Conservation (phyloP, 306 rosid genomes). For the Malus fusca region DNA sequence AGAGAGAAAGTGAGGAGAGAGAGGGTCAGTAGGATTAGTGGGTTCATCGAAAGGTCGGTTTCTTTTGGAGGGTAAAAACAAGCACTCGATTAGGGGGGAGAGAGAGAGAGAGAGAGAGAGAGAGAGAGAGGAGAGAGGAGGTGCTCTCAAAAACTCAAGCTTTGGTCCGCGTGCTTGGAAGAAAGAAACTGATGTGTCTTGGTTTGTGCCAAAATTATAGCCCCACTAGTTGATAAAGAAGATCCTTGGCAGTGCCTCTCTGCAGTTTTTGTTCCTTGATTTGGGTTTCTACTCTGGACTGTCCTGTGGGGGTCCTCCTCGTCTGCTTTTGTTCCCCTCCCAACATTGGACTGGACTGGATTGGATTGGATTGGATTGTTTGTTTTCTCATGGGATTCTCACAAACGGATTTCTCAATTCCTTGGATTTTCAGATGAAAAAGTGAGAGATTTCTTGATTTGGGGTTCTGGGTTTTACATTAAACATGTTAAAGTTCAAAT, state of each 20-base stretch:
- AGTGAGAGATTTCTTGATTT: conserved; percentile 8
- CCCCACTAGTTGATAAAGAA: conserved; percentile 31
- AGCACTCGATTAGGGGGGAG: conserved; percentile 32
- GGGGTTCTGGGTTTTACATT: conserved; percentile 19
- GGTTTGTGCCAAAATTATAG: conserved; percentile 21
- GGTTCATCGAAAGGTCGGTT: conserved; percentile 77
- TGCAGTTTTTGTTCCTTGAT: conserved; percentile 67
- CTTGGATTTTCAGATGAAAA: conserved; percentile 8
- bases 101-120: background rate
- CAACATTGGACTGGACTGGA: background rate
- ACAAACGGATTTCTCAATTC: background rate
- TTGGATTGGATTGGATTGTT: conserved; percentile 29
- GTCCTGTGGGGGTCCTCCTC: background rate
- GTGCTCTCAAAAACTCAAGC: conserved; percentile 30
- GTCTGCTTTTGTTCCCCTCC: conserved; percentile 27
- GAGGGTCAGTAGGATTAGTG: conserved; percentile 34
- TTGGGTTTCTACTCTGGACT: conserved; percentile 20
- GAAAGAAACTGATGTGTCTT: conserved; percentile 32
- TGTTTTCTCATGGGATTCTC: conserved; percentile 22
- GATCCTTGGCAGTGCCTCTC: conserved; percentile 32
- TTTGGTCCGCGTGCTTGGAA: conserved; percentile 85
- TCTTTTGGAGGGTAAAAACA: conserved; percentile 47
- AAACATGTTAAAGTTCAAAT: conserved; percentile 30
- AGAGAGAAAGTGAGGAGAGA: conserved; percentile 6
- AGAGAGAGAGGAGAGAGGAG: background rate